Base-by-base conservation (phyloP, 345 rosid genomes). In the Orychophragmus violaceus region DNA sequence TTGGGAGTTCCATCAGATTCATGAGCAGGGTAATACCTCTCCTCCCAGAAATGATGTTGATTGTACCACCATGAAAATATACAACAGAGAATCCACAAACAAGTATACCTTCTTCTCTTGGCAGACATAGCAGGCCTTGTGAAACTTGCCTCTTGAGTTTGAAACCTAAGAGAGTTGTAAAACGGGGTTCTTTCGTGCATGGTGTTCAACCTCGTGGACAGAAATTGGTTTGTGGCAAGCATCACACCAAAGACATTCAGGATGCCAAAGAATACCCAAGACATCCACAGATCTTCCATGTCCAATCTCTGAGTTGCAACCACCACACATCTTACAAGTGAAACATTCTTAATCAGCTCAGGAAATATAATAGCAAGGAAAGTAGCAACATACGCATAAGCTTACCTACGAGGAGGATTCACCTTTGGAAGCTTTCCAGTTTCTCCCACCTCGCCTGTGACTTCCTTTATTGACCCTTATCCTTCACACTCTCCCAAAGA, bases 201-300 rank as follows among this genome's bases (percentile, higher is more conserved):
- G 8, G 28, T 13, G 59, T 36, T 37, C 5, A 2, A 84, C 89
- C 85, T 85, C 88, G 14, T 66, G 78, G 59, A 87, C 87, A 11
- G 84, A 81, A 55, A 92, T 86, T 49, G 82, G 82, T 24, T 63
- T 37, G 25, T 83, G 62, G 9, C 98, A 92, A 64, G 86, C 76
- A 48, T 6, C 80, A 68, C 98, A 92, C 2, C 83, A 35, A 66
- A 85, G 82, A 82, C 95, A 89, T 16, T 71, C 75, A 3, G 88
- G 91, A 79, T 92, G 97, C 79, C 84, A 89, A 74, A 51, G 79
- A 66, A 67, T 69, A 30, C 87, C 96, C 82, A 77, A 81, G 76
- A 82, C 74, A 61, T 88, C 82, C 74, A 87, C 74, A 71, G 85
- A 89, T 69, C 78, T 83, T 36, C 83, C 88, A 61, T 68, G 69